These are phyloP conservation scores for Rhizoclosmatium globosum DNA, from an alignment of 192 early-diverging fungal genomes.

Conservation along the genomic window DNA sequence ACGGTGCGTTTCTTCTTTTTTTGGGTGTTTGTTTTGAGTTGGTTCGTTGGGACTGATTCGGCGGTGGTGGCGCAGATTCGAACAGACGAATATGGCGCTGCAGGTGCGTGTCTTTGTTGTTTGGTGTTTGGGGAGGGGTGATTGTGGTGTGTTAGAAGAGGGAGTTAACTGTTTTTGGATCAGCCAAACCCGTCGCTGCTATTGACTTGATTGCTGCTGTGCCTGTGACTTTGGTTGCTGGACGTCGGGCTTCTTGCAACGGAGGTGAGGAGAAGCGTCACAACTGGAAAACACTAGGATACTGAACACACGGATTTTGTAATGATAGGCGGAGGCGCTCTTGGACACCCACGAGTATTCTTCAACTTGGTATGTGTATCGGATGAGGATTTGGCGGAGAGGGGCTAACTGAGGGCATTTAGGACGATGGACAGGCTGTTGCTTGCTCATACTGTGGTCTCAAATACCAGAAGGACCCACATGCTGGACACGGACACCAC, in stretches of 20 bases:
- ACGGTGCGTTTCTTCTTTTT: constrained; percentile 44
- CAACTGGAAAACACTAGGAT: neutral
- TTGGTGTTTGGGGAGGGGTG: neutral
- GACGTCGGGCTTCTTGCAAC: constrained; percentile 82
- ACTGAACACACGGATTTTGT: neutral
- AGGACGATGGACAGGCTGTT: constrained; percentile 38
- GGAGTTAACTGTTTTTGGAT: neutral
- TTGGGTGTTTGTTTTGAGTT: neutral
- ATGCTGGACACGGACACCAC: constrained; percentile 36
- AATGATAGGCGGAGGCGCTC: constrained; percentile 75
- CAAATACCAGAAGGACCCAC: constrained; percentile 36
- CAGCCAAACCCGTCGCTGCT: constrained; percentile 90
- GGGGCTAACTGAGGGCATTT: neutral
- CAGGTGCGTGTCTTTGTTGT: constrained; percentile 64
- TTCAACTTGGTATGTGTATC: constrained; percentile 79
- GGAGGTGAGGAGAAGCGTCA: constrained; percentile 66
- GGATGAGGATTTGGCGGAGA: neutral
- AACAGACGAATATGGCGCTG: constrained; percentile 79
- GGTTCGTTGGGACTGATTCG: neutral
- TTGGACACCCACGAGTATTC: constrained; percentile 95
- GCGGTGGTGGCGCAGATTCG: constrained; percentile 61
- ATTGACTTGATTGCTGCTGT: constrained; percentile 91
- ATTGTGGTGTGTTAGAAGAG: neutral
- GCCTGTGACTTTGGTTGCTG: constrained; percentile 79
- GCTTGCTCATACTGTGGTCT: constrained; percentile 40